Conservation (phyloP, 225 moss, liverwort and hornwort genomes). For the Ulota crispa region DNA sequence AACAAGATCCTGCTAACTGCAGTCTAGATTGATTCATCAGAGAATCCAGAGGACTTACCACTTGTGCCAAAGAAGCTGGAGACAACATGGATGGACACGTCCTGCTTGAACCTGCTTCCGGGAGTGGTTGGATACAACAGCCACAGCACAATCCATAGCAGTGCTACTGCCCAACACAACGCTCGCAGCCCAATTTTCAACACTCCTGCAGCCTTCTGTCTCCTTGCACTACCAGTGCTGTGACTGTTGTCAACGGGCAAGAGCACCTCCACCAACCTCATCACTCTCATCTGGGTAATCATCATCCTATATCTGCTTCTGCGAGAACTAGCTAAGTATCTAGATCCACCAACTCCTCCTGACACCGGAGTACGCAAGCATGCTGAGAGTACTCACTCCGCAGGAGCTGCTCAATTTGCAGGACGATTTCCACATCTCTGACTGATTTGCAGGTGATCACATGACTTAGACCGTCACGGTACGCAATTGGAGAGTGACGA, state of each 20-base stretch:
- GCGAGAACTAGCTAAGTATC: neutral
- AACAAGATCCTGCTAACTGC: neutral
- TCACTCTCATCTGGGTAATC: neutral
- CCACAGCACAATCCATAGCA: slow-evolving; percentile 42
- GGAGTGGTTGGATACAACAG: slow-evolving; percentile 41
- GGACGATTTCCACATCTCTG: slow-evolving; percentile 29
- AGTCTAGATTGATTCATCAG: neutral
- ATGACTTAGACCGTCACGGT: slow-evolving; percentile 22
- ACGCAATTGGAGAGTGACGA: slow-evolving; percentile 20
- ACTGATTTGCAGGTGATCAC: slow-evolving; percentile 30
- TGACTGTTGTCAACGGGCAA: slow-evolving; percentile 10
- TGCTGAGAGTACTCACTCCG: neutral
- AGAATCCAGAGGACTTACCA: slow-evolving; percentile 18
- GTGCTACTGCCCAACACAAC: slow-evolving; percentile 37
- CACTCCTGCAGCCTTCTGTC: slow-evolving; percentile 1
- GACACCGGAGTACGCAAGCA: neutral
- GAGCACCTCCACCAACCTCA: slow-evolving; percentile 32
- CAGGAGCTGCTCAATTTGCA: neutral
- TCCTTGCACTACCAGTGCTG: neutral
- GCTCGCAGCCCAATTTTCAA: slow-evolving; percentile 24
- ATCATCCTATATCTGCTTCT: slow-evolving; percentile 13
- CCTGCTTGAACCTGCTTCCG: slow-evolving; percentile 37
- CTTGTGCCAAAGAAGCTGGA: slow-evolving; percentile 48
- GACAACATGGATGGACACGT: slow-evolving; percentile 33
- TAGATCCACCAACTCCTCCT: neutral